These are phyloP conservation scores for Nidula microcarpa DNA, from an alignment of 768 basidiomycete species.

Conservation along the genomic window DNA sequence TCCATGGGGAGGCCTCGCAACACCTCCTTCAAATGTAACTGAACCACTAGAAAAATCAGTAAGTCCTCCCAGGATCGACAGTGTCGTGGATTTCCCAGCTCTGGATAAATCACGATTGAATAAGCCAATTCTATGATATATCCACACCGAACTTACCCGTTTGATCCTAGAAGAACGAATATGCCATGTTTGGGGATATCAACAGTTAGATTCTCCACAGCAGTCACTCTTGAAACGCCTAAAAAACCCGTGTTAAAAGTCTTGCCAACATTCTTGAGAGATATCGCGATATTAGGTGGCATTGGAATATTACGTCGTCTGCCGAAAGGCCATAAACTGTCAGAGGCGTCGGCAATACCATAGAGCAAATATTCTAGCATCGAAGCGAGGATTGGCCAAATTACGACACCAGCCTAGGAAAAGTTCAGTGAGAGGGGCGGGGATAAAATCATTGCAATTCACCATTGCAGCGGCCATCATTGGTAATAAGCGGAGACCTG, in stretches of 20 bases:
- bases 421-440: not conserved
- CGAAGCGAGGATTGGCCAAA: slow-evolving; percentile 68
- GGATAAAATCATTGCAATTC: slow-evolving; percentile 14
- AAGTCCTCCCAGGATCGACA: slow-evolving; percentile 66
- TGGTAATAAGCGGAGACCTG: slow-evolving; percentile 47
- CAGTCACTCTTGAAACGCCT: no score
- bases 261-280: no score
- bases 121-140: no score
- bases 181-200: slow-evolving; percentile 71
- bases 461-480: slow-evolving; percentile 65
- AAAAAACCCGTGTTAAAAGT: no score
- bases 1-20: slow-evolving; percentile 53
- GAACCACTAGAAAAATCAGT: slow-evolving; percentile 54
- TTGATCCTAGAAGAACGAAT: slow-evolving; percentile 71
- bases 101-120: slow-evolving; percentile 33
- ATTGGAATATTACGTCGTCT: no score
- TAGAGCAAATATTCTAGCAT: slow-evolving; percentile 59
- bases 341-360: slow-evolving; percentile 48
- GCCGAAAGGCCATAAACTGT: no score
- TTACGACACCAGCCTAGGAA: slow-evolving; percentile 59
- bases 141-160: no score
- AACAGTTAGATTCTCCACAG: slow-evolving; percentile 62
- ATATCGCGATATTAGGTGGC: no score
- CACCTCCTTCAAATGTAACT: slow-evolving; percentile 52
- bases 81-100: slow-evolving; percentile 72